Conservation (phyloP, 73 alveolate genomes). For the Symbiodinium natans region DNA sequence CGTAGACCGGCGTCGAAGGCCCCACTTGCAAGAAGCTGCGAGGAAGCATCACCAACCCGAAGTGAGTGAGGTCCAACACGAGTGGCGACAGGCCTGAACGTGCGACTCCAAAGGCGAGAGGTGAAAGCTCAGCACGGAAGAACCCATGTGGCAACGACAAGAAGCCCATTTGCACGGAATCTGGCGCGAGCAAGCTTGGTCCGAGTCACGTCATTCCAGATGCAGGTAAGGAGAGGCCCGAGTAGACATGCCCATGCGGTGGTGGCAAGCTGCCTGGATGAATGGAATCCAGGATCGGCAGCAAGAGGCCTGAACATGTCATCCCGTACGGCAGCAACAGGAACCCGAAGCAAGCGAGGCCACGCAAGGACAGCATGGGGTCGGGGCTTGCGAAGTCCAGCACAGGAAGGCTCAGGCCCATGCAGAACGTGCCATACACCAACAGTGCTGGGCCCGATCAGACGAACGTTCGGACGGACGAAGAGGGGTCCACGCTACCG, state of each 20-base stretch:
- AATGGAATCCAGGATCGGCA: slow-evolving; percentile 15
- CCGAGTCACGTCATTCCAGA: slow-evolving; percentile 44
- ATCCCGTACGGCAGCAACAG: slow-evolving; percentile 14
- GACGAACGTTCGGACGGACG: neutral
- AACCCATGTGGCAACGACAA: neutral
- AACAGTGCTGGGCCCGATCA: neutral
- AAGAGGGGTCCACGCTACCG: neutral
- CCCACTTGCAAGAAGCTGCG: slow-evolving; percentile 12
- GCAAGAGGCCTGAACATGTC: neutral
- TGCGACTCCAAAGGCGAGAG: neutral
- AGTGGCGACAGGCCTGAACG: neutral
- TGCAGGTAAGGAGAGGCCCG: slow-evolving; percentile 8
- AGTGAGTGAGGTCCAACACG: neutral
- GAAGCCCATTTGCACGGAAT: slow-evolving; percentile 18
- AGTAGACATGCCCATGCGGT: slow-evolving; percentile 10
- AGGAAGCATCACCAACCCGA: neutral
- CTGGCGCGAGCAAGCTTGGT: neutral
- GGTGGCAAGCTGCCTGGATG: neutral
- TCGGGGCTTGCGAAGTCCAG: slow-evolving; percentile 34
- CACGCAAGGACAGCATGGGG: neutral
- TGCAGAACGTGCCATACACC: slow-evolving; percentile 49
- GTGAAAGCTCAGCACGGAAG: neutral
- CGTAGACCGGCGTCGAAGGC: neutral
- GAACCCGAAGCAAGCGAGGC: slow-evolving; percentile 12
- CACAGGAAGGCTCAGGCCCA: slow-evolving; percentile 5